Conservation (phyloP, 257 asterid genomes). For the Solanum sparsipilum region DNA sequence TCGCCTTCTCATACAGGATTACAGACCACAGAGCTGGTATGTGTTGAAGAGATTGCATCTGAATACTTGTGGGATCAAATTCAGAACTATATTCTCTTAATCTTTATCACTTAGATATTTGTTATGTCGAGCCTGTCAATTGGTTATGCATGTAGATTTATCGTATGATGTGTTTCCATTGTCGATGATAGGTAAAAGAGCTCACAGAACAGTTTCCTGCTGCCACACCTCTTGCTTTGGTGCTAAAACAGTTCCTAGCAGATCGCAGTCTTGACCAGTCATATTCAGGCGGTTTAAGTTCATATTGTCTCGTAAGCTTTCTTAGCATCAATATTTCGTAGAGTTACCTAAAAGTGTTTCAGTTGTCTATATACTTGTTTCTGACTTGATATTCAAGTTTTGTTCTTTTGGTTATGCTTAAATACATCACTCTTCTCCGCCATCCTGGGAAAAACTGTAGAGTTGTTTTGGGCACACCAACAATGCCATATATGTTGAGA, state of each 20-base stretch:
- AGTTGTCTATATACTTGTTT: not conserved
- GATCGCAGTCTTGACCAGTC: conserved; percentile 97
- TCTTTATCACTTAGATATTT: not conserved
- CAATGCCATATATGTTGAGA: not conserved
- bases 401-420: not conserved
- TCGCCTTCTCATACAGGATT: conserved; percentile 96
- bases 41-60: conserved; percentile 2
- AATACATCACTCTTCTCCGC: not conserved
- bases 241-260: conserved; percentile 92
- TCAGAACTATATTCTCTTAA: not conserved
- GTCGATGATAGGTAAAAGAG: conserved; percentile 64
- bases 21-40: conserved; percentile 96
- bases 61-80: not conserved
- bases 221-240: conserved; percentile 81
- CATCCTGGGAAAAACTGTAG: not conserved
- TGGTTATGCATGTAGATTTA: not conserved
- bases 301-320: conserved; percentile 82
- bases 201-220: conserved; percentile 91
- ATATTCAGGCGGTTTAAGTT: conserved; percentile 96
- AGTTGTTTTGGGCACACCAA: not conserved
- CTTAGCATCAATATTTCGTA: not conserved
- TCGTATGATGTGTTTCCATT: not conserved
- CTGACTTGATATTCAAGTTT: not conserved
- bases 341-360: not conserved
- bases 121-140: not conserved